Base-by-base conservation (phyloP, 768 basidiomycete species). In the Strobilomyces echinocephalus region DNA sequence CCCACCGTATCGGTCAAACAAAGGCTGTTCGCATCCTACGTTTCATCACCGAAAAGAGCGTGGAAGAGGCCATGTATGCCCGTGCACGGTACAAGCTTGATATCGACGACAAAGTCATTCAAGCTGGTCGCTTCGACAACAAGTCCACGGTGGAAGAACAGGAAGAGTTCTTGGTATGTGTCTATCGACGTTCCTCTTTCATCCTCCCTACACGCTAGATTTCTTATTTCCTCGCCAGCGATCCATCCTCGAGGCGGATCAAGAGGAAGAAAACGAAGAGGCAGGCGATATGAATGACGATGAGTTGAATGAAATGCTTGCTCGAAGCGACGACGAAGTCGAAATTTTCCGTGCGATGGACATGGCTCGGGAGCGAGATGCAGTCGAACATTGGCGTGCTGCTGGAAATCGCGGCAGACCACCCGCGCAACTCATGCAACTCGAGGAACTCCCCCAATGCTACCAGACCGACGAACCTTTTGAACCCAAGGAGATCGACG, bases 1-100 rank as follows among this genome's bases (percentile, higher is more conserved):
- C 91, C 11, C 95, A 99, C 79, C 95, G 97, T 81, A 99, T 99
- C 64, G 97, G 97, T 54, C 97, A 99, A 68, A 99, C 97, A 54
- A 95, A 95, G 72, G 90, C 94, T 42, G 97, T 99, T 18, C 85
- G 95, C 31, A 98, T 99, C 58, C 78, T 98, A 59, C 85, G 95
- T 57, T 91, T 99, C 70, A 95, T 99, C 68, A 97, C 95, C 5
- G 92, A 97, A 71, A 93, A 94, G 76, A 95, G 94, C 58, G 93
- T 99, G 21, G 97, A 98, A 73, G 97, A 98, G 72, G 92, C 94
- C 4, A 97, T 98, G 83, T 89, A 97, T 56, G 89, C 91, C 42
- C 84, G 94, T 58, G 97, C 97, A 6, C 83, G 91, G 53, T 91
- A 84, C 73, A 99, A 99, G 77, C 87, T 97, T 28, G 30, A 30